Evolutionary conservation across 1,284 basidiomycete species (phyloP), one percentile per base, ranked within the genome.

Genomic region (Irpex sp.): DNA sequence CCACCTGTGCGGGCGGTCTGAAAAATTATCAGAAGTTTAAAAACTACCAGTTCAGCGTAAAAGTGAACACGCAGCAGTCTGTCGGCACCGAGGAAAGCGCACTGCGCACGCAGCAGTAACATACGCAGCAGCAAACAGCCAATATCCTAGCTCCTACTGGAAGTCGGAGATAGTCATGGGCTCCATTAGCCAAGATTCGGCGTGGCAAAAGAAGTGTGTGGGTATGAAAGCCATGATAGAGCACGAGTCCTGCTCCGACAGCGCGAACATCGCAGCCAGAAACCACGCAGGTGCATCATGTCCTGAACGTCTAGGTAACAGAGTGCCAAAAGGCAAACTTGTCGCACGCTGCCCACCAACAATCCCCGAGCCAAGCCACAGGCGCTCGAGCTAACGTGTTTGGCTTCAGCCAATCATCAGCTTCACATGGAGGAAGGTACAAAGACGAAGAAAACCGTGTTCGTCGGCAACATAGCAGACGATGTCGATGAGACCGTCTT

Each of bases 391-490:
- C 53, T 55, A 55, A 55, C 53, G 15, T 31, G 46, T 62, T 61
- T 59, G 21, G 56, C 53, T 61, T 35, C 26, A 35, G 33, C 26
- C 53, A 33, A 55, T 33, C 26, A 33, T 33, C 53, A 33, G 53
- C 33, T 13, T 35, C 63, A 63, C 61, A 92, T 92, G 89, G 89
- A 92, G 74, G 88, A 92, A 76, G 90, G 89, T 60, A 84, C 87
- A n/a, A 90, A 86, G 74, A 77, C 85, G 26, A 93, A 93, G 74
- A 91, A 90, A 76, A 92, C 92, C 33, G 74, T 93, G 60, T 93
- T 92, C 71, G 80, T 93, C 65, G 91, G 90, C 56, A 89, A 89
- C 1, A 80, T 93, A 47, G 83, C 80, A 56, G 90, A 93, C 65
- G 88, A 92, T 68, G 83, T 90, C 53, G 87, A 93, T 74, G 89